A percentile compares a stretch with the other conserved stretches of the same genome.
Evolutionary conservation across 140 eudicot genomes (phyloP).

Genomic region (Oenanthe javanica): DNA sequence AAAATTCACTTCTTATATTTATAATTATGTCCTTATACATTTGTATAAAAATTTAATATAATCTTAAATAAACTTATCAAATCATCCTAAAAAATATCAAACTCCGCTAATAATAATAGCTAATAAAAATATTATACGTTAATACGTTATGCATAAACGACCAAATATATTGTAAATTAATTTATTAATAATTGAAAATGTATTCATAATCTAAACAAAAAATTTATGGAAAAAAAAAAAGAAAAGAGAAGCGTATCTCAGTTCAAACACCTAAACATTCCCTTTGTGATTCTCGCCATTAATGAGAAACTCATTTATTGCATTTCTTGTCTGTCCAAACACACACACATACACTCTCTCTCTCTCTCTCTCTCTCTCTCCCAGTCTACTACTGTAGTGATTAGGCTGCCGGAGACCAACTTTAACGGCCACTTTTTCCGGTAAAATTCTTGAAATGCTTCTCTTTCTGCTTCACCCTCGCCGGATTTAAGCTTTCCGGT

Average conservation of each 20-base stretch:
- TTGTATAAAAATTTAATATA: too few species aligned
- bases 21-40: too few species aligned
- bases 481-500: constrained; percentile 2
- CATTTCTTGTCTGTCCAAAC: neutral
- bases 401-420: neutral
- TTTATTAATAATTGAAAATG: too few species aligned
- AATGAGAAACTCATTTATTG: neutral
- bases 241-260: neutral
- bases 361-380: neutral
- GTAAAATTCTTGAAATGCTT: neutral
- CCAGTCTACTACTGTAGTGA: neutral
- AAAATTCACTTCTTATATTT: too few species aligned
- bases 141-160: too few species aligned
- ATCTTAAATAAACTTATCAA: too few species aligned
- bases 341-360: neutral
- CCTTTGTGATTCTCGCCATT: neutral
- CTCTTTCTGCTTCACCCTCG: neutral
- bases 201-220: neutral
- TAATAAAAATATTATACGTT: too few species aligned
- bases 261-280: constrained; percentile 1
- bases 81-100: too few species aligned
- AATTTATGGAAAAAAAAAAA: neutral
- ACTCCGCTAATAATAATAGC: too few species aligned
- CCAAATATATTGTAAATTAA: too few species aligned
- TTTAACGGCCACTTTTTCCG: neutral